Base-by-base conservation (phyloP, 768 basidiomycete species). In the Boletus insuetus region DNA sequence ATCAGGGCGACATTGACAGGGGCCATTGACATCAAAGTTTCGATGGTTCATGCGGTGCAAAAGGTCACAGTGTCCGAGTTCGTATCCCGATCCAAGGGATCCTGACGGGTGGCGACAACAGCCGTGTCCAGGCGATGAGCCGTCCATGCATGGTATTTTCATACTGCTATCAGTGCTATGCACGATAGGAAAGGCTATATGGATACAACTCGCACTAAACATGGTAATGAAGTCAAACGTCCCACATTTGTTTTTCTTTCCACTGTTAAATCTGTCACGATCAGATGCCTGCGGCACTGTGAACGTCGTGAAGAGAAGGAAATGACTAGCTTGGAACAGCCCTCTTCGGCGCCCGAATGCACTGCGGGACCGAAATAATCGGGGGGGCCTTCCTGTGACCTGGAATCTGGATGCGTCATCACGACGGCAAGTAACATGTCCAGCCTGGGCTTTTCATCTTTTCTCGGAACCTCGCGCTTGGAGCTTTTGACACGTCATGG, bases 281-380 rank as follows among this genome's bases (percentile, higher is more conserved):
- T 46, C 37, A 49, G 24, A 19, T 44, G 52, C 20, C 35, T 24
- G 20, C 17, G 11, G n/a, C 17, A 14, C 29, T 26, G 29, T 6
- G 26, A 46, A 24, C 24, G 24, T 24, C 24, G 24, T 24, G 6
- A 24, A 24, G 43, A 31, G 45, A 19, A 29, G 29, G 32, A 50
- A 37, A 10, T 29, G 10, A 39, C 26, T 1, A 31, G 37, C 59
- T 50, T 43, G 37, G 34, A 56, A 48, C 41, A 26, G 31, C 37
- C 51, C 22, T 41, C 11, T 40, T 46, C 47, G 47, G 60, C 24
- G 7, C 20, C 43, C 52, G 52, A 24, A 19, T 8, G 14, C 19
- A 35, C 11, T 44, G 42, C 53, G 50, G 55, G 39, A 50, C 51
- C 50, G 45, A 54, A 16, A 41, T 49, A 49, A 35, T 44, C 47